Base-by-base conservation (phyloP, 371 early-diverging fungal genomes). In the Mortierella polycephala region DNA sequence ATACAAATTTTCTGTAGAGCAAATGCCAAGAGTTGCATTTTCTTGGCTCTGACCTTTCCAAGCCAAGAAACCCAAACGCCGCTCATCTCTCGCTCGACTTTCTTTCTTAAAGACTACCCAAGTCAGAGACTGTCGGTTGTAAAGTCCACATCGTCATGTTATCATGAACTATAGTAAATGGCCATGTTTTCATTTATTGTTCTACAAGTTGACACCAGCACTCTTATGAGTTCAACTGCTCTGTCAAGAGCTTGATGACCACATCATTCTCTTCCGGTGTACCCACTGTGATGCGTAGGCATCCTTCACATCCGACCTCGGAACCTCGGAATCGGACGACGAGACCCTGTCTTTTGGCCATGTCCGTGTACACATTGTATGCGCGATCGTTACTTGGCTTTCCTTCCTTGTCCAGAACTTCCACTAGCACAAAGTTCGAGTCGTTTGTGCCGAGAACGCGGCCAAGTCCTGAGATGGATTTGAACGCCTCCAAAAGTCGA, bases 311-410 rank as follows among this genome's bases (percentile, higher is more conserved):
- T 11, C 97, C 97, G 60, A 86, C 72, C 81, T 99, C 99, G 42
- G 85, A 90, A 37, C 98, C 98, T 69, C 99, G 85, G 84, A 92
- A 98, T 41, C 99, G 88, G 18, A 98, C 96, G 0, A 99, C 98
- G 4, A 98, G 91, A 30, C 92, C 92, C 59, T 87, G 76, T 23
- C 84, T 69, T 67, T 96, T 93, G 9, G 98, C 98, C 88, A 98
- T 84, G 39, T 85, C 81, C 60, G 87, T 87, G 81, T 98, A 99
- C 2, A 96, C 75, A 20, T 74, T 74, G 49, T 86, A 73, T 14
- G 99, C 95, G 16, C 89, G 85, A 7, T 85, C 86, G 79, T 94
- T 97, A 70, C 83, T 85, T 12, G 95, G 91, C 41, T 84, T 69
- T 1, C 91, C 91, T 7, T 86, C 81, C 60, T 73, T 62, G 73